phyloP scores from a whole-genome alignment of 495 filamentous ascomycete genomes.

The Bombardia bombarda region DNA sequence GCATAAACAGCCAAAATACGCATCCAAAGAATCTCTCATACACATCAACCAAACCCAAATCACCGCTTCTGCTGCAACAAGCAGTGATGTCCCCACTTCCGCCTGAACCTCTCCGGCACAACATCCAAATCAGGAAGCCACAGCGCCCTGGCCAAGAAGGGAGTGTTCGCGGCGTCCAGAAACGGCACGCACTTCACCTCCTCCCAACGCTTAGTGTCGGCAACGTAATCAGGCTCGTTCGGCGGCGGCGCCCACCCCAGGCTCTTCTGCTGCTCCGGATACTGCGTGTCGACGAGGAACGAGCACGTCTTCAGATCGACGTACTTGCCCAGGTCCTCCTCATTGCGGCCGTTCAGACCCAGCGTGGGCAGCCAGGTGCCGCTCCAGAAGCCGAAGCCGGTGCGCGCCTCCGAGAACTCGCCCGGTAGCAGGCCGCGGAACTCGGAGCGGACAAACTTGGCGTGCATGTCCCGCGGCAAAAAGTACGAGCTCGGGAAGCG shows the following conservation, averaged over 20 bases:
- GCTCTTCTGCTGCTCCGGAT: slow-evolving; percentile 47
- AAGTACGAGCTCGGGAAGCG: slow-evolving; percentile 93
- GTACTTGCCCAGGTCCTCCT: slow-evolving; percentile 83
- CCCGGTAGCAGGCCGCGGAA: slow-evolving; percentile 88
- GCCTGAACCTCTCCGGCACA: slow-evolving; percentile 58
- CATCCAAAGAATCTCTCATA: no score
- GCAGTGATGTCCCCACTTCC: slow-evolving; percentile 80
- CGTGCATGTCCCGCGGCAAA: slow-evolving; percentile 67
- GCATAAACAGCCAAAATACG: no score
- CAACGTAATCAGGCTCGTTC: slow-evolving; percentile 68
- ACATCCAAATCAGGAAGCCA: slow-evolving; percentile 74
- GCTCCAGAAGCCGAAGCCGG: slow-evolving; percentile 53
- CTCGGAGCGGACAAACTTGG: slow-evolving; percentile 82
- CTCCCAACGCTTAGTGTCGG: slow-evolving; percentile 66
- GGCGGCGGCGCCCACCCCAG: slow-evolving; percentile 24
- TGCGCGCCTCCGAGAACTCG: slow-evolving; percentile 68
- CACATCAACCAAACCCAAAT: neutral
- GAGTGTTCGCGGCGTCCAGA: slow-evolving; percentile 69
- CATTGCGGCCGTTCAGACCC: slow-evolving; percentile 91
- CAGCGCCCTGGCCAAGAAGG: slow-evolving; percentile 64
- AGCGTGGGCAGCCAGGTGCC: slow-evolving; percentile 72
- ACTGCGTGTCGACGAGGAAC: slow-evolving; percentile 84
- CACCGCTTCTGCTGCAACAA: slow-evolving; percentile 51
- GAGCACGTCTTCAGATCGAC: slow-evolving; percentile 66
- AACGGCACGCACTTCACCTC: slow-evolving; percentile 64